These are phyloP conservation scores for Mucor racemosus DNA, from an alignment of 371 early-diverging fungal genomes.

Conservation along the genomic window DNA sequence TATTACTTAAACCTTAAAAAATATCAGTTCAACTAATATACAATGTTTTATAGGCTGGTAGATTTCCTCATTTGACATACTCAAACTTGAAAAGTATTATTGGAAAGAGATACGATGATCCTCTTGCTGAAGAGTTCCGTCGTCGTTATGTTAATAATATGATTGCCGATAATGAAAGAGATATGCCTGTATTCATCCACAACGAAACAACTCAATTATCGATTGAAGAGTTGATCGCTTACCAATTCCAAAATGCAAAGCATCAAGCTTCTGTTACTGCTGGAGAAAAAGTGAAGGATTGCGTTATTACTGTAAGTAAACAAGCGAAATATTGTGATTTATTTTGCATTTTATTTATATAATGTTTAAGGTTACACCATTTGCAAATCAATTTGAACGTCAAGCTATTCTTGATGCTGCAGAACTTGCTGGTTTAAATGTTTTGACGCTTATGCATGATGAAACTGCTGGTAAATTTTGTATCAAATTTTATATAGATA, in stretches of 20 bases:
- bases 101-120: constrained; percentile 77
- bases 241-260: constrained; percentile 90
- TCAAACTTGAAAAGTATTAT: constrained; percentile 82
- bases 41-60: constrained; percentile 65
- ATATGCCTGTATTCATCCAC: constrained; percentile 67
- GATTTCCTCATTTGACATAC: constrained; percentile 86
- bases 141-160: constrained; percentile 74
- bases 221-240: constrained; percentile 92
- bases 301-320: constrained; percentile 85
- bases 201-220: constrained; percentile 59
- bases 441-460: constrained; percentile 86
- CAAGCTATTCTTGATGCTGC: constrained; percentile 95
- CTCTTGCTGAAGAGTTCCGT: constrained; percentile 70
- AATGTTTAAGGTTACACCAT: constrained; percentile 79
- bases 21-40: neutral
- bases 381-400: constrained; percentile 88
- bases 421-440: constrained; percentile 86
- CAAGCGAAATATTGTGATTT: neutral
- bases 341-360: neutral
- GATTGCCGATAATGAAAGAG: constrained; percentile 67
- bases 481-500: too few species aligned
- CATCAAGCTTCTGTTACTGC: constrained; percentile 82
- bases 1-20: neutral
- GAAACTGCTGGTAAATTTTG: constrained; percentile 79
- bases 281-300: constrained; percentile 79